Evolutionary conservation across 208 protist species (phyloP).

Genomic region (Lotmaria passim): DNA sequence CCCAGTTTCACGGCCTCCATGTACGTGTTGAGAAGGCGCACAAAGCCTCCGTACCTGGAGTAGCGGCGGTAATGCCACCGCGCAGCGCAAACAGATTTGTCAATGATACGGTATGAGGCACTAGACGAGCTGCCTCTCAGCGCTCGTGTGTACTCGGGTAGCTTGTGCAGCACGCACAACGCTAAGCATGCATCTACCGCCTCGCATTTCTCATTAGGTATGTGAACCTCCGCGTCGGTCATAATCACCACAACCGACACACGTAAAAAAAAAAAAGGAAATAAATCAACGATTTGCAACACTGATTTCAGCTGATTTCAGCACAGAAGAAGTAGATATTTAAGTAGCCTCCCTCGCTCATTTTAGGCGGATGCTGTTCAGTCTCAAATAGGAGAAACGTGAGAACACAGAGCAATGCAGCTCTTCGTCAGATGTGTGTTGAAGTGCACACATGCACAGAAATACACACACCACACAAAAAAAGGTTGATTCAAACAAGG

Average conservation of each 20-base stretch:
- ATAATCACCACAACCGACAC: background rate
- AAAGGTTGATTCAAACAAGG: too few species aligned
- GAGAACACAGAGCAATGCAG: too few species aligned
- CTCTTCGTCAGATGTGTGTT: too few species aligned
- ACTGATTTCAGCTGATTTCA: too few species aligned
- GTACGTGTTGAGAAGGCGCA: conserved; percentile 35
- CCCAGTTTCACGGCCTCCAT: conserved; percentile 15
- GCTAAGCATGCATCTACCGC: conserved; percentile 28
- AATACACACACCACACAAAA: too few species aligned
- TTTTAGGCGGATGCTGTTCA: too few species aligned
- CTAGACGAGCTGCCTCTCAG: conserved; percentile 1
- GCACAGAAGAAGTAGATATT: too few species aligned
- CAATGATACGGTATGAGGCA: conserved; percentile 16
- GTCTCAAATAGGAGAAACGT: too few species aligned
- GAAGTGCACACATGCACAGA: too few species aligned
- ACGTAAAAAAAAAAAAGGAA: conserved; percentile 2
- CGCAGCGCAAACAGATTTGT: conserved; percentile 22
- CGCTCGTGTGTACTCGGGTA: conserved; percentile 22
- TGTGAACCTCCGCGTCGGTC: background rate
- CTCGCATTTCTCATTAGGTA: conserved; percentile 24
- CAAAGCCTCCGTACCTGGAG: conserved; percentile 26
- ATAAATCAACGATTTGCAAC: background rate
- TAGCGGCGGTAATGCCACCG: conserved; percentile 38
- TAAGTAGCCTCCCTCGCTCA: too few species aligned
- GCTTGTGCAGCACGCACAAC: conserved; percentile 27